phyloP scores from a whole-genome alignment of 257 asterid genomes.

The Solanum lycopersicoides region DNA sequence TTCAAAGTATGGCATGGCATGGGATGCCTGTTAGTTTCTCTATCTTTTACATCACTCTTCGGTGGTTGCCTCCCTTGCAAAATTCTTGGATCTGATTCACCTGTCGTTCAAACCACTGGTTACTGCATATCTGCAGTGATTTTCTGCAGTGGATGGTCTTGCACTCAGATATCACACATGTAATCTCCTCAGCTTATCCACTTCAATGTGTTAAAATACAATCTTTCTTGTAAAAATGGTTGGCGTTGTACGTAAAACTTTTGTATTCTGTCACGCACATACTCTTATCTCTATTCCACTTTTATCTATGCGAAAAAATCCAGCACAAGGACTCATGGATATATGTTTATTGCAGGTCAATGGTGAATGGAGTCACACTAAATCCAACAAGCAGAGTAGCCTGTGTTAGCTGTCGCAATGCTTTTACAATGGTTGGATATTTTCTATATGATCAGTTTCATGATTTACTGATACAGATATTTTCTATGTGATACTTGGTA shows the following conservation, averaged over 20 bases:
- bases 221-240: background rate
- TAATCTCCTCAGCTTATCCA: constrained; percentile 6
- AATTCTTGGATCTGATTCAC: constrained; percentile 48
- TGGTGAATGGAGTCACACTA: constrained; percentile 93
- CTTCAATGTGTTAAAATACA: background rate
- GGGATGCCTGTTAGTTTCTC: constrained; percentile 65
- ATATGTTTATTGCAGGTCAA: constrained; percentile 47
- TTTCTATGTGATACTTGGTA: background rate
- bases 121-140: constrained; percentile 74
- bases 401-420: constrained; percentile 83
- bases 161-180: constrained; percentile 92
- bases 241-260: background rate
- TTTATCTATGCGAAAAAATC: background rate
- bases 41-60: constrained; percentile 83
- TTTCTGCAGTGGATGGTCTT: constrained; percentile 89
- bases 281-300: background rate
- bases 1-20: constrained; percentile 79
- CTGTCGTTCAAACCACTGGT: constrained; percentile 39
- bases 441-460: constrained; percentile 1
- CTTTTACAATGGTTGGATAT: constrained; percentile 69
- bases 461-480: background rate
- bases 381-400: constrained; percentile 89
- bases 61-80: constrained; percentile 91
- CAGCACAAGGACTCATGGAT: background rate
- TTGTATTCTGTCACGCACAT: too few species aligned